Evolutionary conservation across 2,329 filamentous ascomycete genomes (phyloP), one percentile per base, ranked within the genome.

Genomic region (Pezicula rhizophila): DNA sequence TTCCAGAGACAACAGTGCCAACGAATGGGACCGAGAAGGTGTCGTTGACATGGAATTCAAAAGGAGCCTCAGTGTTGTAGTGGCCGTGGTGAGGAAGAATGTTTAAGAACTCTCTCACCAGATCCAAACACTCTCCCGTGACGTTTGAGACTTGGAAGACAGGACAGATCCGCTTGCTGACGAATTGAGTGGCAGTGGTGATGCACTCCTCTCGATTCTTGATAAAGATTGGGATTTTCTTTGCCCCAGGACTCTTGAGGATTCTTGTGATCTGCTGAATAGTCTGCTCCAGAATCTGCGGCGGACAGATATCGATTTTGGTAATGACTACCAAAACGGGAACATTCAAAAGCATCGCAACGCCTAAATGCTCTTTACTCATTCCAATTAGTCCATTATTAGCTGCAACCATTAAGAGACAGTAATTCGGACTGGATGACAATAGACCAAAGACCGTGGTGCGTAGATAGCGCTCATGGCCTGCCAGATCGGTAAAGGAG

Each of bases 101-200:
- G 61, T 97, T 97, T 47, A 99, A 72, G 67, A 99, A 99, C 0
- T 85, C 88, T 47, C 92, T 85, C 5, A 99, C 90, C 4, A 96
- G 77, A 54, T 96, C 88, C 41, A 99, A 77, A 52, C 88, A 89
- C 67, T 95, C 81, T 41, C 93, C 93, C 0, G 93, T 97, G 28
- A 99, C 93, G 63, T 99, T 99, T 58, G 92, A 97, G 10, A 99
- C 90, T 63, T 97, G 91, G 71, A 99, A 99, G 55, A 99, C 86
- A 11, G 93, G 93, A 63, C 92, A 97, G 64, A 99, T 96, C 37
- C 93, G 81, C 68, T 95, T 87, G 60, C 87, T 93, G 59, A 97
- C 89, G 62, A 99, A 96, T 66, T 97, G 93, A 0, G 89, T 92
- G 8, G 93, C 92, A 0, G 93, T 99, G 66, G 93, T 91, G 61